These are phyloP conservation scores for Ophiostoma australiae DNA, from an alignment of 2,329 filamentous ascomycete genomes.

Conservation along the genomic window DNA sequence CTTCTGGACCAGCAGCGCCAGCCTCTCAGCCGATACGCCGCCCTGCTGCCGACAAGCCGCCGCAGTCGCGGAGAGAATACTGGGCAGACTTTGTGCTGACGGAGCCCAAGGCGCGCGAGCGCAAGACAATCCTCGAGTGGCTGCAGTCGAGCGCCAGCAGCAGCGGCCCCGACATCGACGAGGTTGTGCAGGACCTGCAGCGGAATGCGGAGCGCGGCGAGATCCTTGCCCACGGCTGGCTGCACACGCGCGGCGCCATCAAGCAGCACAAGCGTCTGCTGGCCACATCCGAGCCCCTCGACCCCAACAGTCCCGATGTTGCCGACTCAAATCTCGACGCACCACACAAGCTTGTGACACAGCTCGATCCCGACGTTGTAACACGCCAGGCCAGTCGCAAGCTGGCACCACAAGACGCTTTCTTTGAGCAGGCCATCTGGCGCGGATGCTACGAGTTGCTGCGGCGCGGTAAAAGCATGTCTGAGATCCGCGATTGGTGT, in stretches of 20 bases:
- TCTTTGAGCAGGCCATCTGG: slow-evolving; percentile 88
- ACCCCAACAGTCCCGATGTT: slow-evolving; percentile 55
- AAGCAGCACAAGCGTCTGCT: slow-evolving; percentile 83
- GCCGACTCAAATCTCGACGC: slow-evolving; percentile 53
- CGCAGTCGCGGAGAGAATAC: slow-evolving; percentile 35
- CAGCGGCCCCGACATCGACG: slow-evolving; percentile 65
- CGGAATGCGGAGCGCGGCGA: slow-evolving; percentile 72
- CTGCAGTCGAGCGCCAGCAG: slow-evolving; percentile 72
- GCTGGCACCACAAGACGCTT: slow-evolving; percentile 77
- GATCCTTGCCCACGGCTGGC: slow-evolving; percentile 81
- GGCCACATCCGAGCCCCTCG: slow-evolving; percentile 59
- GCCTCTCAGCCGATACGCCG: slow-evolving; percentile 15
- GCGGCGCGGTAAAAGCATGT: slow-evolving; percentile 70
- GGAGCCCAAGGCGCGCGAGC: slow-evolving; percentile 70
- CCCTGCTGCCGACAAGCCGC: slow-evolving; percentile 28
- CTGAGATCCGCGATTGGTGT: slow-evolving; percentile 79
- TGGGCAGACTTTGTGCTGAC: slow-evolving; percentile 71
- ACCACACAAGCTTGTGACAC: slow-evolving; percentile 67
- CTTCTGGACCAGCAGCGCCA: slow-evolving; percentile 27
- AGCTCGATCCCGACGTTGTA: slow-evolving; percentile 87
- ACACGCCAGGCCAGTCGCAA: slow-evolving; percentile 67
- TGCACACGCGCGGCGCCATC: slow-evolving; percentile 83
- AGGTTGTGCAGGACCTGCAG: slow-evolving; percentile 70
- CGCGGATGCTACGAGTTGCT: slow-evolving; percentile 91
- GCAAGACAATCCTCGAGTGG: slow-evolving; percentile 78